phyloP scores from a whole-genome alignment of 1,284 basidiomycete species.

The Pseudozyma sp. region DNA sequence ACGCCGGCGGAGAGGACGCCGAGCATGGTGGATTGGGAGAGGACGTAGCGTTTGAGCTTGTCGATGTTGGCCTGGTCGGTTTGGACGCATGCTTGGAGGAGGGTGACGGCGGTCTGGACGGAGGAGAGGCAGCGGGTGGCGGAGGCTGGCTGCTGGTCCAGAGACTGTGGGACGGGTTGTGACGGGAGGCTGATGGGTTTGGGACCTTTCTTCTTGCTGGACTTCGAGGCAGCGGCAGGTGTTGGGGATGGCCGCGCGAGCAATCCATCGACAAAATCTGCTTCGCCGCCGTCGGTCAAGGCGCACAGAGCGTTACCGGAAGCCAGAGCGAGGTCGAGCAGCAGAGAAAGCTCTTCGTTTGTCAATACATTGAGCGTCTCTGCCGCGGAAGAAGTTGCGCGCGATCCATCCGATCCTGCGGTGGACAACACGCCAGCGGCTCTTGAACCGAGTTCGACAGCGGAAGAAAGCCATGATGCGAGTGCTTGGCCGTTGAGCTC shows the following conservation, averaged over 20 bases:
- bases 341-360: conserved; percentile 46
- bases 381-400: conserved; percentile 12
- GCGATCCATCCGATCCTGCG: conserved; percentile 24
- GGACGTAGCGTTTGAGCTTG: conserved; percentile 46
- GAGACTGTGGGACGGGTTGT: conserved; percentile 18
- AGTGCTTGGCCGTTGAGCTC: conserved; percentile 46
- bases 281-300: conserved; percentile 52
- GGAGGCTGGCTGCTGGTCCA: conserved; percentile 32
- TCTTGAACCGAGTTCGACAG: conserved; percentile 41
- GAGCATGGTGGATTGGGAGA: conserved; percentile 51
- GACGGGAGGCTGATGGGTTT: not conserved
- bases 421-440: conserved; percentile 38
- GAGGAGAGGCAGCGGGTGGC: conserved; percentile 33
- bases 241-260: conserved; percentile 15
- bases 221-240: conserved; percentile 15
- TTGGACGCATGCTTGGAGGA: conserved; percentile 45
- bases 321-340: conserved; percentile 45
- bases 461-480: conserved; percentile 50
- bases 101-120: conserved; percentile 35
- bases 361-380: conserved; percentile 27
- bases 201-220: conserved; percentile 36
- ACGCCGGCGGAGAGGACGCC: conserved; percentile 44
- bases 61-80: conserved; percentile 31
- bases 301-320: conserved; percentile 54
- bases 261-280: conserved; percentile 46